A percentile compares a stretch with the other conserved stretches of the same genome.
phyloP scores from a whole-genome alignment of 352 stramenopile genomes.

The Globisporangium heterothallicum region DNA sequence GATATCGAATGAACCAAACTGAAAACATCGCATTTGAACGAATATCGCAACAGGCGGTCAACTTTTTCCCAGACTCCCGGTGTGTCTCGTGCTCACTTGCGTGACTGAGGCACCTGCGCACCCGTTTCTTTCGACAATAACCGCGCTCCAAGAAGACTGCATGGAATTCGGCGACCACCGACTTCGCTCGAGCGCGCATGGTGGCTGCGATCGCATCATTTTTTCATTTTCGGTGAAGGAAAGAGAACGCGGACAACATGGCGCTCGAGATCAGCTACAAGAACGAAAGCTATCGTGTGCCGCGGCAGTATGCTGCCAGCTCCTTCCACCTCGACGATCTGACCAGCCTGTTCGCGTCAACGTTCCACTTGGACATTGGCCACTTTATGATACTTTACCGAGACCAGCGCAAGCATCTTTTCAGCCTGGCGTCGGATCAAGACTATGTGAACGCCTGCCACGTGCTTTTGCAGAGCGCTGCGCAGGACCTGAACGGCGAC shows the following conservation, averaged over 20 bases:
- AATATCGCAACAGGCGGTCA: too few species aligned
- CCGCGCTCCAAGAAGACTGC: too few species aligned
- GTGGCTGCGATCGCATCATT: background rate
- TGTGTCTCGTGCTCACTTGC: too few species aligned
- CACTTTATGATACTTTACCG: background rate
- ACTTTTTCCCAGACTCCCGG: too few species aligned
- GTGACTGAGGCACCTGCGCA: too few species aligned
- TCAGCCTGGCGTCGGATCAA: background rate
- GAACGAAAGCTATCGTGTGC: background rate
- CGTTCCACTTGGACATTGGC: background rate
- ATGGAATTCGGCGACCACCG: too few species aligned
- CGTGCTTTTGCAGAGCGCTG: background rate
- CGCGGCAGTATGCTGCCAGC: background rate
- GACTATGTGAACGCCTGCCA: background rate
- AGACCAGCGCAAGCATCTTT: background rate
- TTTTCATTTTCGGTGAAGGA: background rate
- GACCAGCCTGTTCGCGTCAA: background rate
- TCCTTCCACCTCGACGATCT: background rate
- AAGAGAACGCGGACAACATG: background rate
- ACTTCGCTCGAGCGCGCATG: too few species aligned
- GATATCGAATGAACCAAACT: too few species aligned
- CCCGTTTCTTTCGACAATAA: too few species aligned
- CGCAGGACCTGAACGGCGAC: background rate
- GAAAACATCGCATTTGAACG: too few species aligned
- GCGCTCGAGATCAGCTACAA: background rate